Conservation (phyloP, 352 stramenopile species). For the Phytophthora nicotianae region DNA sequence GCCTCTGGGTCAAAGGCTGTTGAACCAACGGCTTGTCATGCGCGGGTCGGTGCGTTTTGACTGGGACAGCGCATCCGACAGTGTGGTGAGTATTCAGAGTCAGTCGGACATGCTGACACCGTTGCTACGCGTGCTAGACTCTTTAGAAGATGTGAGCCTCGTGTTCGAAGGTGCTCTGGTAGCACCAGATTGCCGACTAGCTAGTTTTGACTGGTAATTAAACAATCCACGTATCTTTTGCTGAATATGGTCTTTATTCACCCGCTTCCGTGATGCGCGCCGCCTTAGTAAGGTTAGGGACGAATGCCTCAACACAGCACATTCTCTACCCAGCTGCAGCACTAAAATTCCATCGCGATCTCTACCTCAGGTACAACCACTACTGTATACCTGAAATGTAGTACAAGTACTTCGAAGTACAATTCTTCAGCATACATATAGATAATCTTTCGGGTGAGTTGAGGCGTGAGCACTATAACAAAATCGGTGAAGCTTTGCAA, state of each 20-base stretch:
- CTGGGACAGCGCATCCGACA: not conserved
- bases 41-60: not conserved
- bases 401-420: too few relatives aligned
- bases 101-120: slow-evolving; percentile 1
- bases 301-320: not conserved
- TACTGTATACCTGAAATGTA: too few relatives aligned
- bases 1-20: not conserved
- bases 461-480: too few relatives aligned
- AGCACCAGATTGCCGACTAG: not conserved
- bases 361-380: too few relatives aligned
- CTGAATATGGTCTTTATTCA: not conserved
- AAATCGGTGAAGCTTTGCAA: too few relatives aligned
- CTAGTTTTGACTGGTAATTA: not conserved
- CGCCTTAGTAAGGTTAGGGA: too few relatives aligned
- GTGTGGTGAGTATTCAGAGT: not conserved
- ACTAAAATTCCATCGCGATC: too few relatives aligned
- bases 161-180: slow-evolving; percentile 1
- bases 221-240: not conserved
- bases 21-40: not conserved
- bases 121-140: not conserved
- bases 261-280: too few relatives aligned
- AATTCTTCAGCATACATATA: too few relatives aligned
- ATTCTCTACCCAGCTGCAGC: not conserved
- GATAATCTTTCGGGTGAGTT: too few relatives aligned
- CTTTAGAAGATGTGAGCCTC: slow-evolving; percentile 5